Conservation (phyloP, 2,329 filamentous ascomycete species). For the Aulographum hederae region DNA sequence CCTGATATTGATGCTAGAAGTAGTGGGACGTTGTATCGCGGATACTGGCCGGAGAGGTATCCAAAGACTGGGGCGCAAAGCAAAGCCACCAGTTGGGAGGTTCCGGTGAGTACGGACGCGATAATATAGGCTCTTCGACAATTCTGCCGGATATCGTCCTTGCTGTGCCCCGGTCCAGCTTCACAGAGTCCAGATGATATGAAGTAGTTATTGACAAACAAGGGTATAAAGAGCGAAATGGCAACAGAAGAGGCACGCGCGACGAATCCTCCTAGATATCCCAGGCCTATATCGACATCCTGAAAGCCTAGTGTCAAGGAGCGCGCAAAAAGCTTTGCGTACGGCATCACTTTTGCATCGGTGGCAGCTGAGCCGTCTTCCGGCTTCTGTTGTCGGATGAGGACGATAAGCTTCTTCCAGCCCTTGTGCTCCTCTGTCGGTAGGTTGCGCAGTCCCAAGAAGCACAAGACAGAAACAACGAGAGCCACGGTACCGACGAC, state of each 20-base stretch:
- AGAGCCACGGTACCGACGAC: constrained; percentile 60
- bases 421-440: constrained; percentile 64
- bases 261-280: constrained; percentile 87
- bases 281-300: constrained; percentile 64
- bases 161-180: constrained; percentile 12
- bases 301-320: constrained; percentile 44
- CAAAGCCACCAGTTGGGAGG: constrained; percentile 73
- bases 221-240: constrained; percentile 84
- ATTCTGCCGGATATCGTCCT: constrained; percentile 56
- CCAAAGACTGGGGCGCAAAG: constrained; percentile 77
- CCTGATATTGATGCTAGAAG: constrained; percentile 54
- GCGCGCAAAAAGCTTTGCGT: constrained; percentile 21
- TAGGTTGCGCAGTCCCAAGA: constrained; percentile 51
- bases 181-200: constrained; percentile 64
- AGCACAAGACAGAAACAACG: constrained; percentile 54
- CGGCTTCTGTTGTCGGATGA: constrained; percentile 1
- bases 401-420: constrained; percentile 28
- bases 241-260: constrained; percentile 87
- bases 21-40: constrained; percentile 54
- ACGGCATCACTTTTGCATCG: constrained; percentile 40
- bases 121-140: constrained; percentile 79
- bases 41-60: constrained; percentile 54
- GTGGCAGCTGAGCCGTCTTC: constrained; percentile 21
- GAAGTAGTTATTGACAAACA: constrained; percentile 86
- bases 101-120: constrained; percentile 70